Evolutionary conservation across 352 stramenopile species (phyloP).

Genomic region (Elongisporangium anandrum): DNA sequence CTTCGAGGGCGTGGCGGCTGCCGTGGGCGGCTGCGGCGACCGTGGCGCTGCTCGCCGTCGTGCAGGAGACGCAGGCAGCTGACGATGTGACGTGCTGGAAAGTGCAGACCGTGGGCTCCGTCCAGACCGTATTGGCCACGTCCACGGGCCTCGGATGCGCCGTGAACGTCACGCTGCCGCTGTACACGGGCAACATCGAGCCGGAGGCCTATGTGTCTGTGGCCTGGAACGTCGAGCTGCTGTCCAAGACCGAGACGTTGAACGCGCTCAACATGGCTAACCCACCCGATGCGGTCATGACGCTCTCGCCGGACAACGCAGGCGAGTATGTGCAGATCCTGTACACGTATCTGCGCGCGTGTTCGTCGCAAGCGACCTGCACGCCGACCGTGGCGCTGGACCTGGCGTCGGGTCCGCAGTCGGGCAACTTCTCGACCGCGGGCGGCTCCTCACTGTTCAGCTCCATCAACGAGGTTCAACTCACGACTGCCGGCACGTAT

Average conservation of each 20-base stretch:
- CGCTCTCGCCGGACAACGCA: constrained; percentile 23
- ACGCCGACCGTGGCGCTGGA: constrained; percentile 19
- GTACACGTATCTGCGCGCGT: constrained; percentile 40
- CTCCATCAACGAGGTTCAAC: constrained; percentile 27
- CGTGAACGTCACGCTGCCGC: constrained; percentile 25
- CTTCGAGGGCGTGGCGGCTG: constrained; percentile 2
- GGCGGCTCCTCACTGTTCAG: constrained; percentile 34
- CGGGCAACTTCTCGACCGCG: constrained; percentile 34
- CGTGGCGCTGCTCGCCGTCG: not conserved
- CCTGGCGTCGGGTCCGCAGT: constrained; percentile 20
- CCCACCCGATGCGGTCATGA: constrained; percentile 23
- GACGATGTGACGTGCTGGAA: constrained; percentile 30
- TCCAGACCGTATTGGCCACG: constrained; percentile 12
- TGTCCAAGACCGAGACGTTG: constrained; percentile 9
- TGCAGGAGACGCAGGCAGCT: not conserved
- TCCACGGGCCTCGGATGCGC: constrained; percentile 21
- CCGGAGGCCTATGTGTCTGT: constrained; percentile 36
- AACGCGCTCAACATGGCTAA: constrained; percentile 46
- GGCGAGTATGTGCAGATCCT: constrained; percentile 35
- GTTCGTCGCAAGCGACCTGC: constrained; percentile 23
- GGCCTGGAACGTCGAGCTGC: constrained; percentile 36
- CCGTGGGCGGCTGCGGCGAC: not conserved
- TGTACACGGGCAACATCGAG: constrained; percentile 26
- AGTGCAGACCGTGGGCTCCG: constrained; percentile 19
- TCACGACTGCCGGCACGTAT: constrained; percentile 29